Evolutionary conservation across 306 rosid species (phyloP), one percentile per base, ranked within the genome.

Genomic region (Astragalus membranaceus): DNA sequence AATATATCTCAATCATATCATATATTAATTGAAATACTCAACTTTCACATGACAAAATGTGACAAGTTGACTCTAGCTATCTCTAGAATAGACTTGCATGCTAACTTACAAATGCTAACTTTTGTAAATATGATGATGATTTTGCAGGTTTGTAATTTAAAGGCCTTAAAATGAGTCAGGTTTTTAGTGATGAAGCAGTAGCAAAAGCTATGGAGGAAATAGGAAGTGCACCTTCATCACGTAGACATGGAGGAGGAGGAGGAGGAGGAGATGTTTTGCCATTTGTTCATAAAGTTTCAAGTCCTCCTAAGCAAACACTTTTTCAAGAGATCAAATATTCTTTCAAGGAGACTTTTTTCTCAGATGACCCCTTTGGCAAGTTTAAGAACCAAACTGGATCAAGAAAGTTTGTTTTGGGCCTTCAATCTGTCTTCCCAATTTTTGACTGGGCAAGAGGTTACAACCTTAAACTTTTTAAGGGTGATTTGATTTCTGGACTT

Each of bases 341-440:
- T 6, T 2, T 77, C 12, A 64, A 12, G 13, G 86, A 85, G 17
- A 85, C 83, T 56, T 79, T 85, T 79, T 82, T 85, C 77, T 13
- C 72, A 0, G 89, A 82, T 63, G 46, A 82, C 17, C 93, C 96
- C 3, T 72, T 91, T 4, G 52, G 75, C 10, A 30, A 78, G 33
- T 88, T 81, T 51, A 85, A 79, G 58, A 66, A 52, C 55, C 87
- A 91, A 64, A 11, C 78, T 0, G 17, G n/a, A 1, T 5, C 55
- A 8, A 75, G 48, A 61, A 87, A 80, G 80, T 36, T 82, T 49
- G 0, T 76, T 46, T 74, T 88, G 1, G 81, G 75, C 2, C n/a
- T 87, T 0, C 76, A 88, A 79, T 64, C 83, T 2, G 16, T 88
- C 13, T 91, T 91, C 46, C 97, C 96, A 1, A 79, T 91, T 32